Conservation (phyloP, 2,329 filamentous ascomycete species). For the Blastomyces gilchristii region DNA sequence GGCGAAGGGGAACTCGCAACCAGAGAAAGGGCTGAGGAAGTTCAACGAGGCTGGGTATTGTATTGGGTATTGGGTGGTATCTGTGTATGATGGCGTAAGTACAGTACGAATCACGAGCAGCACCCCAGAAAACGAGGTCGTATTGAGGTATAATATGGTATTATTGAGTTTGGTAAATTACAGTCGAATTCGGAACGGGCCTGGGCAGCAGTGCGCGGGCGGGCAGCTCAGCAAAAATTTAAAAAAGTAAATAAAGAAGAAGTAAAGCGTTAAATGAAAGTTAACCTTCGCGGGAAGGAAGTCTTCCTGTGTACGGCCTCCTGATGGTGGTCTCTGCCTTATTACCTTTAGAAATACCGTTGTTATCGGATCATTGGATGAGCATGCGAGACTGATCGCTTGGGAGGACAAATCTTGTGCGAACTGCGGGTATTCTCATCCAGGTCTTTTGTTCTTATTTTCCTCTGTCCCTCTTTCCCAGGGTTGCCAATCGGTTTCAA, state of each 20-base stretch:
- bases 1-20: neutral
- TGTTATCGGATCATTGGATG: neutral
- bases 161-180: neutral
- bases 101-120: neutral
- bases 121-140: neutral
- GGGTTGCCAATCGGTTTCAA: neutral
- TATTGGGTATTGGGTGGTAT: neutral
- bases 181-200: neutral
- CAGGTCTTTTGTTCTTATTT: too few relatives aligned
- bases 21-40: neutral
- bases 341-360: neutral
- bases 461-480: neutral
- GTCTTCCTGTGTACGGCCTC: neutral
- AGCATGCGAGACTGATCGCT: neutral
- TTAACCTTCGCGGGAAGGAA: neutral
- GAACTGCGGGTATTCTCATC: neutral
- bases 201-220: neutral
- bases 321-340: neutral
- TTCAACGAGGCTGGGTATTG: neutral
- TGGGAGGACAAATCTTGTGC: neutral
- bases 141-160: neutral
- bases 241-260: constrained; percentile 4
- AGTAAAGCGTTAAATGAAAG: neutral
- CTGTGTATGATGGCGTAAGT: neutral
- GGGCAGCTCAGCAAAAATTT: neutral